Evolutionary conservation across 352 stramenopile species (phyloP).

Genomic region (Phytopythium helicoides): DNA sequence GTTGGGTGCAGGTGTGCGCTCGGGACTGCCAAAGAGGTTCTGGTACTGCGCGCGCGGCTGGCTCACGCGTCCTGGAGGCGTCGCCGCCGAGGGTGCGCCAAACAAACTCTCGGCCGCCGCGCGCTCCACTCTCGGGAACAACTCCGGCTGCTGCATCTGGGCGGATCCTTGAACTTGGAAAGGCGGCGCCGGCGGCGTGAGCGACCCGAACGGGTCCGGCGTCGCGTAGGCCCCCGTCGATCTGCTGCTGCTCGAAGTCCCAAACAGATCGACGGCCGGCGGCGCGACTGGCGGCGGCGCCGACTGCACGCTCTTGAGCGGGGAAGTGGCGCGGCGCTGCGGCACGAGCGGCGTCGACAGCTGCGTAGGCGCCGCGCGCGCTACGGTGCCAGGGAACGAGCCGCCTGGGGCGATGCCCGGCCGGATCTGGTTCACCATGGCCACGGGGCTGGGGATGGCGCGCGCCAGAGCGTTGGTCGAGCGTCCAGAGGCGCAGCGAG

Average conservation of each 20-base stretch:
- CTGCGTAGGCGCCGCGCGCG: slow-evolving; percentile 48
- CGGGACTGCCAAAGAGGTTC: slow-evolving; percentile 41
- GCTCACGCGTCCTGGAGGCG: slow-evolving; percentile 16
- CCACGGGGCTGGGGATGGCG: slow-evolving; percentile 28
- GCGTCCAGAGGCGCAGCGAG: background rate
- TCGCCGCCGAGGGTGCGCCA: slow-evolving; percentile 25
- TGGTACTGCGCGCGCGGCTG: slow-evolving; percentile 30
- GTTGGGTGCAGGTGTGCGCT: slow-evolving; percentile 6
- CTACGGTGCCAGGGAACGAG: slow-evolving; percentile 25
- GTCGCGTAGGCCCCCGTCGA: slow-evolving; percentile 12
- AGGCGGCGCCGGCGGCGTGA: slow-evolving; percentile 13
- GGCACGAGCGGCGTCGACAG: slow-evolving; percentile 56
- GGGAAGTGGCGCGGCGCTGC: slow-evolving; percentile 26
- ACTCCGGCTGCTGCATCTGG: slow-evolving; percentile 14
- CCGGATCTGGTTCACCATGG: slow-evolving; percentile 36
- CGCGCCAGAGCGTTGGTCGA: slow-evolving; percentile 1
- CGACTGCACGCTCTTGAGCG: slow-evolving; percentile 13
- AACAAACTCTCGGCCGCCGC: slow-evolving; percentile 38
- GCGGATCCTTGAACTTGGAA: slow-evolving; percentile 29
- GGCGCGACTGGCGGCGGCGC: slow-evolving; percentile 2
- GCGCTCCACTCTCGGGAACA: slow-evolving; percentile 23
- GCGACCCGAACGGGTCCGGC: slow-evolving; percentile 26
- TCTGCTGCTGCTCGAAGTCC: slow-evolving; percentile 10
- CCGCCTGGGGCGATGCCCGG: slow-evolving; percentile 17
- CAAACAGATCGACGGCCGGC: slow-evolving; percentile 13